phyloP scores from a whole-genome alignment of 2,329 filamentous ascomycete genomes.

The Apiospora aurea region DNA sequence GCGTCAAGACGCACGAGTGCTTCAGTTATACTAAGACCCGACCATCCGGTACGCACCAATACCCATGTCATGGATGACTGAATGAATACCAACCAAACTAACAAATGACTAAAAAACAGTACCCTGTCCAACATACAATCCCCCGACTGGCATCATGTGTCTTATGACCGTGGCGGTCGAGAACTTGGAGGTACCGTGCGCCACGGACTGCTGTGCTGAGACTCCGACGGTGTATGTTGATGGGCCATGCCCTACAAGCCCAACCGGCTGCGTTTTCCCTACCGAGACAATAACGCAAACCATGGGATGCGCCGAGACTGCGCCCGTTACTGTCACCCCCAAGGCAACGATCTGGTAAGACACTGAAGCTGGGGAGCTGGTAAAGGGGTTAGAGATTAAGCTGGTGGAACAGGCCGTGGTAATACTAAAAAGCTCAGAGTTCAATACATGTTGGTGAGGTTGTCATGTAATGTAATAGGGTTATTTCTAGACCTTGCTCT shows the following conservation, averaged over 20 bases:
- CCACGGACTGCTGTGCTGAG: slow-evolving; percentile 46
- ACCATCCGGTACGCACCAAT: not conserved
- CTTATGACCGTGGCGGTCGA: slow-evolving; percentile 41
- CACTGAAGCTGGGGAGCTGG: not conserved
- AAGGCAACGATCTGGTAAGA: slow-evolving; percentile 29
- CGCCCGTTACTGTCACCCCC: slow-evolving; percentile 23
- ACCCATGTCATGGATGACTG: not conserved
- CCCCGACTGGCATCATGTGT: slow-evolving; percentile 36
- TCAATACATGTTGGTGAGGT: slow-evolving; percentile 25
- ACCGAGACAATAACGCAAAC: slow-evolving; percentile 40
- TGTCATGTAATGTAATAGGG: slow-evolving; percentile 20
- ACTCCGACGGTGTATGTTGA: slow-evolving; percentile 41
- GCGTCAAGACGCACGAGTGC: slow-evolving; percentile 6
- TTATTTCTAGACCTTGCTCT: not conserved
- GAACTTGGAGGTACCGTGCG: slow-evolving; percentile 45
- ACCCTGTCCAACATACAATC: slow-evolving; percentile 36
- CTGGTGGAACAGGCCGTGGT: not conserved
- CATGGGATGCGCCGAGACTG: slow-evolving; percentile 35
- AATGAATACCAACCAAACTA: not conserved
- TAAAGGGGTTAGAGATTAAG: not conserved
- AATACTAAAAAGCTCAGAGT: not conserved
- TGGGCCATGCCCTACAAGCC: slow-evolving; percentile 37
- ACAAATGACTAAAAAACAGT: slow-evolving; percentile 28
- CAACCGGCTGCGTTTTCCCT: slow-evolving; percentile 35
- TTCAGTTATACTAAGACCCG: slow-evolving; percentile 21